phyloP scores from a whole-genome alignment of 208 protist genomes.

The Leishmania tropica region DNA sequence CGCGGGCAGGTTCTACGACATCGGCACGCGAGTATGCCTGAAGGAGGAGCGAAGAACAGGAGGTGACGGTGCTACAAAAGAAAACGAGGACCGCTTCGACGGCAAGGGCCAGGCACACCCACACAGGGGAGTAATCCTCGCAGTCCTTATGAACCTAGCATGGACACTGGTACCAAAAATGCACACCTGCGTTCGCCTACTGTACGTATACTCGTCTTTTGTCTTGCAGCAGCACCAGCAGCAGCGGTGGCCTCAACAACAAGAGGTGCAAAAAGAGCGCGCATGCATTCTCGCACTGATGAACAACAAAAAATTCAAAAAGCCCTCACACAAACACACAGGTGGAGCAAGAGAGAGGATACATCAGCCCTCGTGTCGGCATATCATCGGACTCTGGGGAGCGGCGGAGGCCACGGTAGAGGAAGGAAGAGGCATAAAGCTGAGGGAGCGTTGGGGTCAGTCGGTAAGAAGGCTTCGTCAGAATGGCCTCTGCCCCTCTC shows the following conservation, averaged over 20 bases:
- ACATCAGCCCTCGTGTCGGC: background rate
- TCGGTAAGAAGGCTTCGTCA: background rate
- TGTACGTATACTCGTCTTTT: background rate
- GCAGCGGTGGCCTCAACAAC: background rate
- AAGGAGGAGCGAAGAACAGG: background rate
- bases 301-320: background rate
- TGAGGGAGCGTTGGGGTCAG: background rate
- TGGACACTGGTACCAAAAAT: background rate
- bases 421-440: background rate
- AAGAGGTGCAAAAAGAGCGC: background rate
- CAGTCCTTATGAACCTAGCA: background rate
- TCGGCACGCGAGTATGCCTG: background rate
- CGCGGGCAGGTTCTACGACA: background rate
- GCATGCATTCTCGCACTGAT: background rate
- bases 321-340: background rate
- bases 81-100: background rate
- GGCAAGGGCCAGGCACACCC: background rate
- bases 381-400: background rate
- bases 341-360: background rate
- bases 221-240: constrained; percentile 2
- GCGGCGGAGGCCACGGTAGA: background rate
- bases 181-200: background rate
- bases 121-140: background rate
- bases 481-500: background rate
- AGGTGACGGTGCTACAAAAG: background rate